Evolutionary conservation across 345 rosid species (phyloP).

Genomic region (Geranium brycei): DNA sequence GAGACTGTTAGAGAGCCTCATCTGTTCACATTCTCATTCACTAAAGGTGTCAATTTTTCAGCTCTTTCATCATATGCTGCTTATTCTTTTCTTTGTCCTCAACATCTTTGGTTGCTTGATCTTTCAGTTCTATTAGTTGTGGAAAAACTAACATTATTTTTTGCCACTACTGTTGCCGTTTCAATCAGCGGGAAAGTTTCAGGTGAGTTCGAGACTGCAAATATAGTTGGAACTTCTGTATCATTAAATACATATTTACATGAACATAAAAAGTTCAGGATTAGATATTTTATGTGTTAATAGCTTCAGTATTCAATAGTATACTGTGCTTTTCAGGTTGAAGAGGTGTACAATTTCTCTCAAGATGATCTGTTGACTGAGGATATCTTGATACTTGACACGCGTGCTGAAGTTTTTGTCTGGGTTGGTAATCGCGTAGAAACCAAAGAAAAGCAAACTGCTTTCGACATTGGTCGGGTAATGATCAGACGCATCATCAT

Average conservation of each 20-base stretch:
- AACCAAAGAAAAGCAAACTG: conserved; percentile 73
- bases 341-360: conserved; percentile 82
- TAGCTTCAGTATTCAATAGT: conserved; percentile 2
- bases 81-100: neutral
- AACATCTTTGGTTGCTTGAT: neutral
- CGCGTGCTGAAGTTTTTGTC: conserved; percentile 89
- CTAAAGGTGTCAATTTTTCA: conserved; percentile 34
- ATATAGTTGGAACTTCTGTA: conserved; percentile 11
- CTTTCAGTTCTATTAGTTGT: neutral
- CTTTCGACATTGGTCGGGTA: conserved; percentile 92
- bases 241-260: conserved; percentile 12
- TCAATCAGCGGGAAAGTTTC: conserved; percentile 65
- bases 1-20: conserved; percentile 80
- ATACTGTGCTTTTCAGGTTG: conserved; percentile 40
- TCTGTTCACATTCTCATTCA: conserved; percentile 56
- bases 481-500: conserved; percentile 3
- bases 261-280: neutral
- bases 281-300: neutral
- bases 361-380: conserved; percentile 96
- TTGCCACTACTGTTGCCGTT: conserved; percentile 16
- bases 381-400: conserved; percentile 81
- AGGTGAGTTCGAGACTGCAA: conserved; percentile 46
- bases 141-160: conserved; percentile 19
- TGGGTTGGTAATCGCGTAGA: conserved; percentile 94
- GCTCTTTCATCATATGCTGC: neutral